Evolutionary conservation across 2,329 filamentous ascomycete species (phyloP).

Genomic region (Coleophoma eucalyptorum): DNA sequence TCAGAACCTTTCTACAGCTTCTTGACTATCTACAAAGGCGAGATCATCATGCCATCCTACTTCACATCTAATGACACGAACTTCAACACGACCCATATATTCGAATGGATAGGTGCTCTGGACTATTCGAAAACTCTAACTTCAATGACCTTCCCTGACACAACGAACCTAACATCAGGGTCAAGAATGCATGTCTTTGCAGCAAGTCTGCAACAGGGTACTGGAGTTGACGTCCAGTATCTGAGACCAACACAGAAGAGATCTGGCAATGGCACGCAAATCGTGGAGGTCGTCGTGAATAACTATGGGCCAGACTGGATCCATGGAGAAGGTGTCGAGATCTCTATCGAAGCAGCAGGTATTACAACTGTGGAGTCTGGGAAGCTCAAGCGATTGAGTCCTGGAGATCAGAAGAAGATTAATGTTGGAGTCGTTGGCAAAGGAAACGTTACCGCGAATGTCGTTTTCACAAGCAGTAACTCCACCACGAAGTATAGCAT

Average conservation of each 20-base stretch:
- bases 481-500: constrained; percentile 13
- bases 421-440: constrained; percentile 31
- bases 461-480: constrained; percentile 14
- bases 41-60: constrained; percentile 38
- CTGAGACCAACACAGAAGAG: constrained; percentile 40
- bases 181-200: constrained; percentile 39
- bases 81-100: constrained; percentile 40
- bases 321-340: constrained; percentile 23
- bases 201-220: constrained; percentile 34
- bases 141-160: constrained; percentile 36
- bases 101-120: constrained; percentile 37
- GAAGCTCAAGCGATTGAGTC: constrained; percentile 35
- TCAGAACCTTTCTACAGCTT: constrained; percentile 39
- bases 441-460: constrained; percentile 17
- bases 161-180: constrained; percentile 26
- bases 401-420: constrained; percentile 38
- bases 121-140: constrained; percentile 32
- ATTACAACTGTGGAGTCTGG: constrained; percentile 40
- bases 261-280: constrained; percentile 29
- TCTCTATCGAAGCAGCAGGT: constrained; percentile 28
- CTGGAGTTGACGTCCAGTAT: constrained; percentile 31
- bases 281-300: constrained; percentile 36
- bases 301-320: constrained; percentile 33
- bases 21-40: constrained; percentile 40
- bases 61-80: constrained; percentile 36